These are phyloP conservation scores for Pythium rhizo-oryzae DNA, from an alignment of 352 stramenopile genomes.

Conservation along the genomic window DNA sequence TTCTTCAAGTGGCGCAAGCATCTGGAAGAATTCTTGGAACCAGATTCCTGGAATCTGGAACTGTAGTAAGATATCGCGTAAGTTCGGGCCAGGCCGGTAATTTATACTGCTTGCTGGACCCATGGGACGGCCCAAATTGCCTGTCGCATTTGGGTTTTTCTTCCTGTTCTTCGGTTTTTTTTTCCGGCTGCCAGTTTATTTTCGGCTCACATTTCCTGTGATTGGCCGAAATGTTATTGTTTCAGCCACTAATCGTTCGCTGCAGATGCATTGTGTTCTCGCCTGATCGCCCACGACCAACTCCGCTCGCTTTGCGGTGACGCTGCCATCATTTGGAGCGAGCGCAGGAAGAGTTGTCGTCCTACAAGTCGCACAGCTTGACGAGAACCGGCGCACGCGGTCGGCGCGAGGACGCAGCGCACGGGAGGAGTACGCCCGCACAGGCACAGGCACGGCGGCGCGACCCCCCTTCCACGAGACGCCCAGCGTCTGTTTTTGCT, in stretches of 20 bases:
- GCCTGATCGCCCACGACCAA: constrained; percentile 17
- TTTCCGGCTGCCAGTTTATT: constrained; percentile 21
- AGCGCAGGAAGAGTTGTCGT: constrained; percentile 24
- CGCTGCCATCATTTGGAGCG: constrained; percentile 22
- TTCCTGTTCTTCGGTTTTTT: constrained; percentile 33
- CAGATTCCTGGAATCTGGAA: constrained; percentile 28
- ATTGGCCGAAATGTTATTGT: constrained; percentile 21
- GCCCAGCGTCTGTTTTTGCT: neutral
- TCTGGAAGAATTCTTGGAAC: constrained; percentile 21
- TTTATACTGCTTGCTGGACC: constrained; percentile 10
- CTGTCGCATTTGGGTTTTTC: constrained; percentile 19
- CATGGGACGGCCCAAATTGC: constrained; percentile 13
- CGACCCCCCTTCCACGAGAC: neutral
- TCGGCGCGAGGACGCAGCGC: constrained; percentile 14
- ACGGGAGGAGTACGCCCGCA: neutral
- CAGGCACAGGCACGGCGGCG: neutral
- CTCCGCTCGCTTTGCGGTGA: constrained; percentile 24
- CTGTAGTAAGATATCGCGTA: constrained; percentile 26
- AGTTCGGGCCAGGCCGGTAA: constrained; percentile 8
- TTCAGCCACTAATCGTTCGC: constrained; percentile 26
- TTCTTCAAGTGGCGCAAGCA: constrained; percentile 22
- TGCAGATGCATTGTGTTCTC: constrained; percentile 25
- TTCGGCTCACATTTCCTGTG: neutral
- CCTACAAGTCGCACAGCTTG: constrained; percentile 8
- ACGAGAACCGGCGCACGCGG: neutral